Base-by-base conservation (phyloP, 1,139 yeast genomes). In the Yamadazyma diddensiae region DNA sequence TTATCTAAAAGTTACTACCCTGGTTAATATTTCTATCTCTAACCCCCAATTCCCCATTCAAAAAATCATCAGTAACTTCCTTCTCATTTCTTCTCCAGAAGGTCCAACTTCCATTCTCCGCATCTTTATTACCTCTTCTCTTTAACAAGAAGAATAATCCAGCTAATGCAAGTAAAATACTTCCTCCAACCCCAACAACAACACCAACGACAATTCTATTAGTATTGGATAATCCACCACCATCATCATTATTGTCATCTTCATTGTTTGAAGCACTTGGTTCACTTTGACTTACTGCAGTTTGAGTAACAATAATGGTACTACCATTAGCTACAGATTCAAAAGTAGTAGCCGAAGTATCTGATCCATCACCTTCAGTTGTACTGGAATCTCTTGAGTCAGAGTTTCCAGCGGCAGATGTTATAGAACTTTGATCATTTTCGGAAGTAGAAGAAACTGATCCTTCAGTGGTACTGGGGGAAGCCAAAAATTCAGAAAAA, bases 31-130 rank as follows among this genome's bases (percentile, higher is more conserved):
- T 53, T 39, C 73, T 53, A 39, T 81, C 64, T 37, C 68, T 59
- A 17, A 66, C 69, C 6, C 86, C 66, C 45, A 85, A 73, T 38
- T 65, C 68, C 15, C 80, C 77, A 14, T 85, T 82, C 35, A 79
- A 65, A 31, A 73, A 62, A 50, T 85, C 94, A 41, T 68, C 73
- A 29, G 58, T 57, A 28, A 57, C 57, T 30, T 63, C 64, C 52
- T 70, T 68, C 43, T 66, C 74, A 37, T 62, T 64, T 56, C 66
- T 67, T 49, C 73, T 61, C 76, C 76, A 70, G 59, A 70, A 70
- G 2, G 76, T 70, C 76, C 76, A 70, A 18, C 71, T 67, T 11
- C 67, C 60, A 30, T 44, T 49, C 31, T 59, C 59, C 24, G 46
- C 43, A 26, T 53, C 59, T 33, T 49, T 54, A 38, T 53, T 55